Conservation (phyloP, 257 asterid species). For the Primulina huaijiensis region DNA sequence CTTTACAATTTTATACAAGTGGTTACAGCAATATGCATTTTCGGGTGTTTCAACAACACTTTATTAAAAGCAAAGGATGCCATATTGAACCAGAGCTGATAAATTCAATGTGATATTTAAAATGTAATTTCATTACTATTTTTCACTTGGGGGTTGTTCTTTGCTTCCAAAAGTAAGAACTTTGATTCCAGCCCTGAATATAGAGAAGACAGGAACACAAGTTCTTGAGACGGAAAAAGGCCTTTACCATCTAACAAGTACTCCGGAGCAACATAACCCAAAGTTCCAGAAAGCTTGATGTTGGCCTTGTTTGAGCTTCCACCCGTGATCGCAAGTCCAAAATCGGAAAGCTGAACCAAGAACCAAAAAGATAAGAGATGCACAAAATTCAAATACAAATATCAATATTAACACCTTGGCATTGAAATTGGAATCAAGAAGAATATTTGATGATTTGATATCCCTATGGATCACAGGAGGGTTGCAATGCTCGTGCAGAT, state of each 20-base stretch:
- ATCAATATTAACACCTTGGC: constrained; percentile 46
- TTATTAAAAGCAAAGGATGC: neutral
- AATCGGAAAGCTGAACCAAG: constrained; percentile 59
- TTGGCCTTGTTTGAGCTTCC: constrained; percentile 43
- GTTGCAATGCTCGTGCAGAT: constrained; percentile 61
- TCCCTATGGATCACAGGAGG: constrained; percentile 74
- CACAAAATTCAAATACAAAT: neutral
- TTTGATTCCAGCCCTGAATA: neutral
- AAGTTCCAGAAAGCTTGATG: constrained; percentile 56
- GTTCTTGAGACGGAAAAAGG: neutral
- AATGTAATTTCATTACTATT: too few species aligned
- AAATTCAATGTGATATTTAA: neutral
- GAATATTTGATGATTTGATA: constrained; percentile 65
- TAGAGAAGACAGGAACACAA: neutral
- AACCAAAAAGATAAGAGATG: constrained; percentile 6
- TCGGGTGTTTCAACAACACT: neutral
- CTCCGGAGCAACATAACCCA: constrained; percentile 74
- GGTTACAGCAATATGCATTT: neutral
- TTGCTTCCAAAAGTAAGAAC: too few species aligned
- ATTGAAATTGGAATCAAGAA: constrained; percentile 57
- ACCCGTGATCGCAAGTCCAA: constrained; percentile 56
- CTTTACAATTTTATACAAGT: neutral
- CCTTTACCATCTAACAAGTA: constrained; percentile 60
- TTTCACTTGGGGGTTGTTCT: neutral
- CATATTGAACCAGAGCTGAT: neutral